These are phyloP conservation scores for Auricularia heimuer DNA, from an alignment of 768 basidiomycete species.

Conservation along the genomic window DNA sequence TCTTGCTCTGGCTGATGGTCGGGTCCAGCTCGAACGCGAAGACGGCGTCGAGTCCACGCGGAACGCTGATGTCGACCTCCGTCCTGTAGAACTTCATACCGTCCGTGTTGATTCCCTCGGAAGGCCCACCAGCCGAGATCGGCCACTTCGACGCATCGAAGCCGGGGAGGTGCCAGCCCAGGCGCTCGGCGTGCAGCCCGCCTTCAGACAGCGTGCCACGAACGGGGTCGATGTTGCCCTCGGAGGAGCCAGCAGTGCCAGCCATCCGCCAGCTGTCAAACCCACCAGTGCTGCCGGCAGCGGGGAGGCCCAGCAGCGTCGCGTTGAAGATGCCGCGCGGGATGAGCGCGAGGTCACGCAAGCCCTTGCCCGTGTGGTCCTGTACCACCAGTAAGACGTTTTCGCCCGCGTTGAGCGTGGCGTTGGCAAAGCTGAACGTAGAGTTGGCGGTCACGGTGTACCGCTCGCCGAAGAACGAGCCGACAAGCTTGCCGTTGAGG, in stretches of 20 bases:
- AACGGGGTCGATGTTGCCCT: constrained; percentile 20
- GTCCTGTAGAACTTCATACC: neutral
- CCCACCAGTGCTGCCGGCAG: neutral
- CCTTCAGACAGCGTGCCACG: constrained; percentile 55
- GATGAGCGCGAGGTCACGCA: neutral
- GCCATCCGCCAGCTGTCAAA: neutral
- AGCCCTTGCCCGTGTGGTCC: constrained; percentile 13
- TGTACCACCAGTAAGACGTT: constrained; percentile 44
- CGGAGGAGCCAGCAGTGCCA: neutral
- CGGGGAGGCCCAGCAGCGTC: neutral
- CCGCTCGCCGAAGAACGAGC: constrained; percentile 20
- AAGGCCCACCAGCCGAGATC: neutral
- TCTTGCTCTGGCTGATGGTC: neutral
- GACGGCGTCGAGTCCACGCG: neutral
- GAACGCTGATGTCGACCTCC: neutral
- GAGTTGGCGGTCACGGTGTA: constrained; percentile 28
- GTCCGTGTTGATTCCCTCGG: neutral
- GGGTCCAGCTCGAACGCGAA: neutral
- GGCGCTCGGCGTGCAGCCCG: constrained; percentile 45
- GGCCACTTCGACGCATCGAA: neutral
- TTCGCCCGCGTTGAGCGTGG: constrained; percentile 26
- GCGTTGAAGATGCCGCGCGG: constrained; percentile 2
- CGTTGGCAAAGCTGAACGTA: constrained; percentile 30
- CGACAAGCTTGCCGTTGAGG: constrained; percentile 41
- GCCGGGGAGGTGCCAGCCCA: constrained; percentile 36